A percentile compares a stretch with the other conserved stretches of the same genome.
Conservation (phyloP, 768 basidiomycete species). For the Imleria badia region DNA sequence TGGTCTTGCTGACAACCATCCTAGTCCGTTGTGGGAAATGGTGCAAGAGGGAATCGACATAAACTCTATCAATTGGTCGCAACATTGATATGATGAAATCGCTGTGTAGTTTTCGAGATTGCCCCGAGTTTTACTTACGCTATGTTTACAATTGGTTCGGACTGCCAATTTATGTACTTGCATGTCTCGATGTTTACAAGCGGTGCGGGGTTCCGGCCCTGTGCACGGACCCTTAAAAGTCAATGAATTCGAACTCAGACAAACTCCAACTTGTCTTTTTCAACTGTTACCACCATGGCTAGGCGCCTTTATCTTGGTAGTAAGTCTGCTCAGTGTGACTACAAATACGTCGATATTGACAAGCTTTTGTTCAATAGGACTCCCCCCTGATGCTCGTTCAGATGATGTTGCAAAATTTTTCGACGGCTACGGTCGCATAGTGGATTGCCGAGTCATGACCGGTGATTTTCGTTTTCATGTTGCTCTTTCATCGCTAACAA, state of each 20-base stretch:
- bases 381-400: conserved; percentile 79
- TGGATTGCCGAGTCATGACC: conserved; percentile 94
- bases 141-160: conserved; percentile 14
- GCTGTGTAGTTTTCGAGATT: conserved; percentile 3
- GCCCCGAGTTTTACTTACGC: conserved; percentile 10
- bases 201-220: conserved; percentile 18
- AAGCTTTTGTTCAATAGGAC: conserved; percentile 44
- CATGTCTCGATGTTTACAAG: neutral
- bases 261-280: conserved; percentile 27
- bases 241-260: conserved; percentile 33
- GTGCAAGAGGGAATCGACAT: conserved; percentile 98
- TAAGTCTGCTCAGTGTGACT: conserved; percentile 36
- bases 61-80: conserved; percentile 92
- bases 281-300: conserved; percentile 55
- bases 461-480: conserved; percentile 47
- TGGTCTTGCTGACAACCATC: conserved; percentile 9
- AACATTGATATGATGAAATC: conserved; percentile 36
- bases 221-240: conserved; percentile 35
- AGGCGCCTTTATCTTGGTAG: conserved; percentile 86
- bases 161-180: neutral
- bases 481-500: conserved; percentile 13
- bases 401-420: conserved; percentile 89
- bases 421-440: conserved; percentile 83
- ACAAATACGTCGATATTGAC: conserved; percentile 6
- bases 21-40: conserved; percentile 98